Evolutionary conservation across 2,329 filamentous ascomycete genomes (phyloP), one percentile per base, ranked within the genome.

Genomic region (Alternaria burnsii): DNA sequence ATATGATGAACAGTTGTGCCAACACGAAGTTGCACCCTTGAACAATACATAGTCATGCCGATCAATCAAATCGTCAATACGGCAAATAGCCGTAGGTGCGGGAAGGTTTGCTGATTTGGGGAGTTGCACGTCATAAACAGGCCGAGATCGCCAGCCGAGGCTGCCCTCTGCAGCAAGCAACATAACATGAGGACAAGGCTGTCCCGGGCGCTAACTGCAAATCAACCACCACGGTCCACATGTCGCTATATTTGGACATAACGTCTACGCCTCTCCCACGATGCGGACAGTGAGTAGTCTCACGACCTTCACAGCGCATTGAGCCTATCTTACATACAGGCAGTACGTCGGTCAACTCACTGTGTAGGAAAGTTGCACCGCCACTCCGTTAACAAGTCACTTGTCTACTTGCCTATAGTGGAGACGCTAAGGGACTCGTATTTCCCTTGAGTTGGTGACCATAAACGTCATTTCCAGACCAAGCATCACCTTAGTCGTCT

Each of bases 131-230:
- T 42, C 18, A 42, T 42, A 22, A 12, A 22, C 40, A 12, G 30
- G 28, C 55, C 55, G 55, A 57, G 55, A 57, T 52, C 47, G 26
- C 47, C 55, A 36, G 24, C 34, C 55, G 47, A 57, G 44, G 2
- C 12, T 24, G 26, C 55, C 18, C 11, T 24, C 52, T 44, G n/a
- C 54, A 42, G 50, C 38, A 53, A 43, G 36, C 38, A n/a, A 12
- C 24, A 24, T 43, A 18, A 28, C 30, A 26, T 26, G 7, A 7
- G 11, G 50, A 28, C 34, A 28, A 14, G 34, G 50, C 22, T 52
- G 20, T n/a, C 14, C 30, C 14, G 12, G 30, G 12, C n/a, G 18
- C 34, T 30, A 40, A 52, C 22, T 18, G 12, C 26, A 42, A 20
- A 11, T 24, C 22, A 22, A 41, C 14, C 7, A 32, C 18, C 38